Evolutionary conservation across 2,329 filamentous ascomycete genomes (phyloP).

Genomic region (Apiospora aurea): DNA sequence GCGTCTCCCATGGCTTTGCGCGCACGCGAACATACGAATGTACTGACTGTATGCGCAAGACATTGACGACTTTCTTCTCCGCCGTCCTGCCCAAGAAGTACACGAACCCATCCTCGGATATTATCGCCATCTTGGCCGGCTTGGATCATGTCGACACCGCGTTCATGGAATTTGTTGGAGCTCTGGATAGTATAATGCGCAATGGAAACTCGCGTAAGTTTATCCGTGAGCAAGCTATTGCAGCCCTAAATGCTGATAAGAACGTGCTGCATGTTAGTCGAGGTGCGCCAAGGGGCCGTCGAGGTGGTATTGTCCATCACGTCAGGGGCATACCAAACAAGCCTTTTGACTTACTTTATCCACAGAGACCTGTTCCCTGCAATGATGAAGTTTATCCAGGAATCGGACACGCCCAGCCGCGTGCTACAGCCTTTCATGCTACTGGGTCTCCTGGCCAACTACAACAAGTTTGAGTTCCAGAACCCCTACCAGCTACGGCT

Average conservation of each 20-base stretch:
- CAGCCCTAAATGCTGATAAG: neutral
- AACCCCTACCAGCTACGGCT: slow-evolving; percentile 93
- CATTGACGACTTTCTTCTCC: slow-evolving; percentile 85
- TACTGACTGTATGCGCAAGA: slow-evolving; percentile 59
- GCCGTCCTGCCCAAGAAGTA: slow-evolving; percentile 87
- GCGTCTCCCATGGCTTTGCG: slow-evolving; percentile 42
- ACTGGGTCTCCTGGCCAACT: slow-evolving; percentile 88
- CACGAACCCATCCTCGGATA: slow-evolving; percentile 92
- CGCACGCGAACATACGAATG: slow-evolving; percentile 41
- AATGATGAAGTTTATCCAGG: slow-evolving; percentile 93
- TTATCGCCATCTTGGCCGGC: slow-evolving; percentile 88
- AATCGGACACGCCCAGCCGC: slow-evolving; percentile 69
- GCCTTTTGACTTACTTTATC: slow-evolving; percentile 91
- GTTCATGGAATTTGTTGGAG: slow-evolving; percentile 86
- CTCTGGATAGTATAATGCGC: slow-evolving; percentile 83
- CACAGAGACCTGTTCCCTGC: slow-evolving; percentile 93
- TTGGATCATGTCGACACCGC: slow-evolving; percentile 86
- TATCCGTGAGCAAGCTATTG: neutral
- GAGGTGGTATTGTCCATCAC: slow-evolving; percentile 83
- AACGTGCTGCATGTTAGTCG: slow-evolving; percentile 57
- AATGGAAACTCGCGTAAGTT: slow-evolving; percentile 73
- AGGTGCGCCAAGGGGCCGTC: slow-evolving; percentile 80
- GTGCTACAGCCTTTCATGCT: slow-evolving; percentile 81
- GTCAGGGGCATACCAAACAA: slow-evolving; percentile 95
- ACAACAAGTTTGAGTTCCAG: slow-evolving; percentile 99